Conservation (phyloP, 768 basidiomycete species). For the Collybia sordida region DNA sequence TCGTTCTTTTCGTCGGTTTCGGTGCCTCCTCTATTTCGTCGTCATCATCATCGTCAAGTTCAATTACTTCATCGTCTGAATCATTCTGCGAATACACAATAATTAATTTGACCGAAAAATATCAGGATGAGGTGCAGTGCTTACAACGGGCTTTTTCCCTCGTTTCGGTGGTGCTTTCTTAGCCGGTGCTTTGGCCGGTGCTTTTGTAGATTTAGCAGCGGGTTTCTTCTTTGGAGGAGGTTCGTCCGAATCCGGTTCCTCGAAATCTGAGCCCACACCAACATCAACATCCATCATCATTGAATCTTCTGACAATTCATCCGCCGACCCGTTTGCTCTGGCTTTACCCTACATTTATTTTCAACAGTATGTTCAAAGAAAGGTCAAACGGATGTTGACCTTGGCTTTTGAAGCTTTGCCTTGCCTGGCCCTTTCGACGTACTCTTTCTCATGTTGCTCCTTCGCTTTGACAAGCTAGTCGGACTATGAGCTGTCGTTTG, state of each 20-base stretch:
- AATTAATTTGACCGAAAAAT: not conserved
- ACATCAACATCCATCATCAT: constrained; percentile 77
- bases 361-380: not conserved
- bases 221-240: constrained; percentile 46
- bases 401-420: constrained; percentile 41
- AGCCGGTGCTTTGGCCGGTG: constrained; percentile 34
- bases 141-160: constrained; percentile 50
- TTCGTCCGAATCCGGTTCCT: constrained; percentile 48
- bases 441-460: constrained; percentile 65
- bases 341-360: constrained; percentile 44
- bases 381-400: constrained; percentile 23
- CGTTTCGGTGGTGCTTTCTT: constrained; percentile 44
- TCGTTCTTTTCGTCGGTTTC: constrained; percentile 54
- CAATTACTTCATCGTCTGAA: constrained; percentile 52
- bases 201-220: constrained; percentile 30
- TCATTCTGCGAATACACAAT: constrained; percentile 30
- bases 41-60: constrained; percentile 55
- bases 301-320: constrained; percentile 66
- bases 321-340: constrained; percentile 38
- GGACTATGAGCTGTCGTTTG: not conserved
- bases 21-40: constrained; percentile 51
- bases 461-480: constrained; percentile 67
- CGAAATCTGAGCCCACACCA: constrained; percentile 53
- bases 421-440: constrained; percentile 44
- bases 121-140: constrained; percentile 1